These are phyloP conservation scores for Nicotiana attenuata DNA, from an alignment of 257 asterid genomes.

Conservation along the genomic window DNA sequence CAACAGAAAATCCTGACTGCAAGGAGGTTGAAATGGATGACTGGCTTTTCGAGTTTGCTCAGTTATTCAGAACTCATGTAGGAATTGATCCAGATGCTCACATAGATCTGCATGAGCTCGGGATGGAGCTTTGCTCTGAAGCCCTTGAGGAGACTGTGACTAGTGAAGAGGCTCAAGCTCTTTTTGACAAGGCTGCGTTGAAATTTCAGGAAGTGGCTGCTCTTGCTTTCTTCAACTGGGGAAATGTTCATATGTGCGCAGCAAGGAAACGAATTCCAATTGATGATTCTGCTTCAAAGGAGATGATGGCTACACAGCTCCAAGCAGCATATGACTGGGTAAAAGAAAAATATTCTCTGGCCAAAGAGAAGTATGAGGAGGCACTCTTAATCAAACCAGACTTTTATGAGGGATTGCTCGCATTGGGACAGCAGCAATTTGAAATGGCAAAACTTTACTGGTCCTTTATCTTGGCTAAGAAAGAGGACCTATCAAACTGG, in stretches of 20 bases:
- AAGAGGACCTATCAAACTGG: conserved; percentile 76
- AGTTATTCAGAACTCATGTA: conserved; percentile 81
- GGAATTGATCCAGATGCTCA: conserved; percentile 97
- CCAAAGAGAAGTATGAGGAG: conserved; percentile 78
- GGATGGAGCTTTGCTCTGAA: conserved; percentile 96
- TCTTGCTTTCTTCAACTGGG: conserved; percentile 95
- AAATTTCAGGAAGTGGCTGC: conserved; percentile 99
- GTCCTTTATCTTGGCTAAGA: conserved; percentile 81
- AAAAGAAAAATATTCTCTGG: conserved; percentile 66
- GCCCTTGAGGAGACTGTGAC: conserved; percentile 93
- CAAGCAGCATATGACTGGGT: conserved; percentile 87
- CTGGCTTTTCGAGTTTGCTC: conserved; percentile 97
- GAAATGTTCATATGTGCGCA: conserved; percentile 96
- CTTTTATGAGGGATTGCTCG: conserved; percentile 82
- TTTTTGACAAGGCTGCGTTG: conserved; percentile 72
- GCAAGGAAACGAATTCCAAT: conserved; percentile 91
- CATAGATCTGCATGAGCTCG: conserved; percentile 89
- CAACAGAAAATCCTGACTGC: conserved; percentile 51
- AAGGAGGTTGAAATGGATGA: conserved; percentile 98
- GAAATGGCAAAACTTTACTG: conserved; percentile 98
- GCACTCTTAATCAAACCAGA: conserved; percentile 71
- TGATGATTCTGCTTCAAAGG: conserved; percentile 76
- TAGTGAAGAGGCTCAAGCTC: conserved; percentile 81
- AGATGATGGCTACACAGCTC: conserved; percentile 59
- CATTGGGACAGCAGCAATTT: conserved; percentile 91